Base-by-base conservation (phyloP, 2,329 filamentous ascomycete genomes). In the Paraphoma sp. region DNA sequence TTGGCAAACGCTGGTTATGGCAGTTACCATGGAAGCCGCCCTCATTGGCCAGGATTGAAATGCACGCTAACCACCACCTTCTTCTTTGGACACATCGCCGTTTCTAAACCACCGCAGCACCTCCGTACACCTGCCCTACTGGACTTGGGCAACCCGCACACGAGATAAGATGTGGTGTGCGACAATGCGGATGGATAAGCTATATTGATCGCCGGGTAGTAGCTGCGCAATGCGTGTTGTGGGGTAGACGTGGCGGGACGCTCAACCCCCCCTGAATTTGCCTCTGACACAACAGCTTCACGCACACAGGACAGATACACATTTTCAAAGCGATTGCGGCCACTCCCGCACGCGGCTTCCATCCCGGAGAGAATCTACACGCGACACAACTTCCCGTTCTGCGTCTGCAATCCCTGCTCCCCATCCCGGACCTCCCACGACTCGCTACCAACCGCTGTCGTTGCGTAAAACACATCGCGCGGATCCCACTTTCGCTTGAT, bases 401-500 rank as follows among this genome's bases (percentile, higher is more conserved):
- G 57, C 14, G 56, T 60, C 48, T 59, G 45, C 14, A 51, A 51
- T 11, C 54, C 46, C 51, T 46, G 41, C 2, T 60, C 52, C 12
- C 56, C 56, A 54, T 64, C 59, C 40, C 48, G 29, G 5, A 64
- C 56, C 28, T 62, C 58, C 60, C 70, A 74, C 5, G 54, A 59
- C 51, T 73, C 69, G 46, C 68, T 71, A 6, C 69, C 69, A 3
- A 74, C 70, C 6, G 59, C 65, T 8, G 66, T 66, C 1, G 62
- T 65, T 2, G 60, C 69, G 44, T 70, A 74, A 50, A 75, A 75
- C 14, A 75, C 30, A 36, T 50, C 50, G 10, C 58, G 60, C 3
- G 70, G 68, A 63, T 75, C 73, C 60, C 65, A 69, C 42, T 71
- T 70, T 47, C 61, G 61, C 62, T 74, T 73, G 9, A 74, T 53